Evolutionary conservation across 2,329 filamentous ascomycete genomes (phyloP).

Genomic region (Clonostachys chloroleuca): DNA sequence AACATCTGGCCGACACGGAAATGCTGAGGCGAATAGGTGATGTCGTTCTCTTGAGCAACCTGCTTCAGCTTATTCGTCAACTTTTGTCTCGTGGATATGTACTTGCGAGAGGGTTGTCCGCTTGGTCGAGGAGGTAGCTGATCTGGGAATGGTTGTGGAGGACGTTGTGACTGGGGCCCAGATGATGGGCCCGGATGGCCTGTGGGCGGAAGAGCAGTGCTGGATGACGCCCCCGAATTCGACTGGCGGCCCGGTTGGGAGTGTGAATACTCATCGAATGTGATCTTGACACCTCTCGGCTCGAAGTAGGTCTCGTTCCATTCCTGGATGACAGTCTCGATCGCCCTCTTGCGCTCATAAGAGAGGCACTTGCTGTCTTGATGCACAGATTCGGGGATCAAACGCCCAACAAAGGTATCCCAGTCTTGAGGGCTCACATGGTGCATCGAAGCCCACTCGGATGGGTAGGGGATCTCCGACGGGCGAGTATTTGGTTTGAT

Average conservation of each 20-base stretch:
- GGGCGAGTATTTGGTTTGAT: not conserved
- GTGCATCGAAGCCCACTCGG: slow-evolving; percentile 5
- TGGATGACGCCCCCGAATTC: slow-evolving; percentile 8
- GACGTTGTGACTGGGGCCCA: slow-evolving; percentile 2
- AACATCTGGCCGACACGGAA: not conserved
- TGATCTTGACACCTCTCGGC: not conserved
- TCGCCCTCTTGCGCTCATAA: slow-evolving; percentile 15
- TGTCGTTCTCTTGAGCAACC: not conserved
- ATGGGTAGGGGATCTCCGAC: slow-evolving; percentile 1
- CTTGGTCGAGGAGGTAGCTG: not conserved
- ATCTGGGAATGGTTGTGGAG: not conserved
- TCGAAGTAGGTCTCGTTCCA: slow-evolving; percentile 55
- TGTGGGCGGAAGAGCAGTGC: not conserved
- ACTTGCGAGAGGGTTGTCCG: not conserved
- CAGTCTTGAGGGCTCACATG: slow-evolving; percentile 50
- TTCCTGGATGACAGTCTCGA: slow-evolving; percentile 38
- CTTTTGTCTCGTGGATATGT: not conserved
- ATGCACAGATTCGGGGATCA: slow-evolving; percentile 41
- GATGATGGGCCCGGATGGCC: slow-evolving; percentile 7
- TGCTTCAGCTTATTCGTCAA: not conserved
- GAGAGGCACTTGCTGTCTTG: slow-evolving; percentile 29
- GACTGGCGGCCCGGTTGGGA: slow-evolving; percentile 13
- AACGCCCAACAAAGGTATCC: slow-evolving; percentile 53
- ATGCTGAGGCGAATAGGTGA: not conserved
- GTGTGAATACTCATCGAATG: too few species aligned